Conservation (phyloP, 2,329 filamentous ascomycete species). For the Pleoardoris graminearum region DNA sequence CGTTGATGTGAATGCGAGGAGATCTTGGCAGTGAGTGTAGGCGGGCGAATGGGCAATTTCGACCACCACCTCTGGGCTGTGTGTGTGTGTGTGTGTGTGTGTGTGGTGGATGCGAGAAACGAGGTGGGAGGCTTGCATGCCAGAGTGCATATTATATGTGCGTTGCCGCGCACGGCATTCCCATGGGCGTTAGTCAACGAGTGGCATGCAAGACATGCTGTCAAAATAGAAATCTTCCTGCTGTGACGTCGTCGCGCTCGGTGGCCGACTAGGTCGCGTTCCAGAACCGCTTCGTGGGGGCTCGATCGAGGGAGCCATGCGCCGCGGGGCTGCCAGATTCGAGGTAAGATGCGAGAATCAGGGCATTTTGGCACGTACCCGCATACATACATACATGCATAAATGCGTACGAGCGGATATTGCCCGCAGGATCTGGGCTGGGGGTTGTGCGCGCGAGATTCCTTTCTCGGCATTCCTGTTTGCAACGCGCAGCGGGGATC, state of each 20-base stretch:
- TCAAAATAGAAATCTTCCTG: neutral
- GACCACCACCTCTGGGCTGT: too few species aligned
- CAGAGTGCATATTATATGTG: too few species aligned
- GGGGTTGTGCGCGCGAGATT: too few species aligned
- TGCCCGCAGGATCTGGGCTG: too few species aligned
- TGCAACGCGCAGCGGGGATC: constrained; percentile 3
- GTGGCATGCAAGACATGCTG: neutral
- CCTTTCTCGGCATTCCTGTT: too few species aligned
- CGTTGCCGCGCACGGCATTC: neutral
- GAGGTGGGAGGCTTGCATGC: too few species aligned
- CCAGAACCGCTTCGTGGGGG: too few species aligned
- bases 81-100: too few species aligned
- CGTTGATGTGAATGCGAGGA: neutral
- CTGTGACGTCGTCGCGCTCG: neutral
- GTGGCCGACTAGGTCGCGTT: too few species aligned
- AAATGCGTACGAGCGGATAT: neutral
- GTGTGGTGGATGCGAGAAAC: too few species aligned
- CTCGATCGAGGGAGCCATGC: neutral
- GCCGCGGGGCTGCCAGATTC: neutral
- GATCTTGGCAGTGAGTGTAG: neutral
- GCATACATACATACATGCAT: neutral
- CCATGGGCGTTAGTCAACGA: neutral
- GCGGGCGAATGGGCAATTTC: neutral
- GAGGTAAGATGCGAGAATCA: neutral
- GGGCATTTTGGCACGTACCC: neutral